phyloP scores from a whole-genome alignment of 2,329 filamentous ascomycete species.

The Aotearoamyces nothofagi region DNA sequence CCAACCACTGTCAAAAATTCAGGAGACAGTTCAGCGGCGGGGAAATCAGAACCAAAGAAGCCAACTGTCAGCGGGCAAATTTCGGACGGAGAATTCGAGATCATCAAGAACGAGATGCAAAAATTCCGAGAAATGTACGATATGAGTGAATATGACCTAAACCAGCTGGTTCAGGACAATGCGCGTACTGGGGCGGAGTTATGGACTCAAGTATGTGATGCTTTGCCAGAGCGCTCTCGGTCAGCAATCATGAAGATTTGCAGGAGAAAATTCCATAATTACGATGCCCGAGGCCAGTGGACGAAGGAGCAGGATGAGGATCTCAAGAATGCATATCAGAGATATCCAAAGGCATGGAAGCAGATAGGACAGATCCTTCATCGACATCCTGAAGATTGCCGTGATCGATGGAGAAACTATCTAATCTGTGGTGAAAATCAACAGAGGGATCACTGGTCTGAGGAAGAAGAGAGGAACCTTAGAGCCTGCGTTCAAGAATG shows the following conservation, averaged over 20 bases:
- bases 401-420: conserved; percentile 58
- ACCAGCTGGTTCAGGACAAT: conserved; percentile 26
- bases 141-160: conserved; percentile 30
- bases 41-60: conserved; percentile 23
- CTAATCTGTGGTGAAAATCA: conserved; percentile 38
- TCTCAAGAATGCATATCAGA: conserved; percentile 30
- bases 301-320: conserved; percentile 40
- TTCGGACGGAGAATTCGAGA: conserved; percentile 2
- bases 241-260: conserved; percentile 39
- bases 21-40: too few relatives aligned
- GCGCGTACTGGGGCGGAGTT: conserved; percentile 26
- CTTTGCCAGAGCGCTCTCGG: conserved; percentile 33
- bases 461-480: conserved; percentile 41
- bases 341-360: conserved; percentile 36
- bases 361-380: conserved; percentile 45
- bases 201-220: conserved; percentile 32
- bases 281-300: conserved; percentile 42
- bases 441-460: conserved; percentile 40
- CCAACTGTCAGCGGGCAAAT: conserved; percentile 25
- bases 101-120: conserved; percentile 19
- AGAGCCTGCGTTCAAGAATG: conserved; percentile 35
- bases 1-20: too few relatives aligned
- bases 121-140: conserved; percentile 27
- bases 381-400: conserved; percentile 48
- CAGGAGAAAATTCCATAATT: conserved; percentile 52